Evolutionary conservation across 2,329 filamentous ascomycete genomes (phyloP).

Genomic region (Fusarium sp.): DNA sequence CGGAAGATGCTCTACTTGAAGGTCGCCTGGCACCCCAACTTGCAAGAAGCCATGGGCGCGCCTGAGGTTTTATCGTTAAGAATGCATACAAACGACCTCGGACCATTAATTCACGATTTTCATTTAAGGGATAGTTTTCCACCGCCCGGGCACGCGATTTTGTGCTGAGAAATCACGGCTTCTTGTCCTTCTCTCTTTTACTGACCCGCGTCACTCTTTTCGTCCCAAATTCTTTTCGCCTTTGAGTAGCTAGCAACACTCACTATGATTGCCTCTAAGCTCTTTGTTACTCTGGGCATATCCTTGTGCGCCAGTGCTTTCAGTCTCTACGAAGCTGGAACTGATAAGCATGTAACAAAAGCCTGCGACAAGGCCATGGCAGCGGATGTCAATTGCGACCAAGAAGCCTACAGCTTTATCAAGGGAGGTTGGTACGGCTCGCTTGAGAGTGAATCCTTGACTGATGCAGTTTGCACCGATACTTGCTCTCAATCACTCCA

Average conservation of each 20-base stretch:
- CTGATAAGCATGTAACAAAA: background rate
- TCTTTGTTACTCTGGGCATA: background rate
- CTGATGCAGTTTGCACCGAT: background rate
- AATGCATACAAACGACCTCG: background rate
- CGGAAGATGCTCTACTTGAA: too few relatives aligned
- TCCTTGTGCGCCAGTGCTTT: background rate
- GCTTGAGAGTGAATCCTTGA: background rate
- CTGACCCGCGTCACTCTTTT: background rate
- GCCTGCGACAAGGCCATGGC: background rate
- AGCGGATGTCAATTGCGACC: background rate
- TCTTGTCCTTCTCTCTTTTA: background rate
- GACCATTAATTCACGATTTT: background rate
- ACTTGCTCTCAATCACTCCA: background rate
- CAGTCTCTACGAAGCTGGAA: background rate
- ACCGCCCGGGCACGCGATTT: background rate
- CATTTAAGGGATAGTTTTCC: background rate
- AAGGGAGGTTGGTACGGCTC: background rate
- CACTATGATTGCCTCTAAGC: background rate
- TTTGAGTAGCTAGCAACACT: rapidly evolving
- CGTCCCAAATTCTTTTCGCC: background rate
- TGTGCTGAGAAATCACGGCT: background rate
- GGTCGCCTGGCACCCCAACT: too few relatives aligned
- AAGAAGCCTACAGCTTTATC: background rate
- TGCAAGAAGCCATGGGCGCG: too few relatives aligned
- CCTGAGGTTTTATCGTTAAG: too few relatives aligned